Conservation (phyloP, 2,329 filamentous ascomycete genomes). For the Ramularia endophylla region DNA sequence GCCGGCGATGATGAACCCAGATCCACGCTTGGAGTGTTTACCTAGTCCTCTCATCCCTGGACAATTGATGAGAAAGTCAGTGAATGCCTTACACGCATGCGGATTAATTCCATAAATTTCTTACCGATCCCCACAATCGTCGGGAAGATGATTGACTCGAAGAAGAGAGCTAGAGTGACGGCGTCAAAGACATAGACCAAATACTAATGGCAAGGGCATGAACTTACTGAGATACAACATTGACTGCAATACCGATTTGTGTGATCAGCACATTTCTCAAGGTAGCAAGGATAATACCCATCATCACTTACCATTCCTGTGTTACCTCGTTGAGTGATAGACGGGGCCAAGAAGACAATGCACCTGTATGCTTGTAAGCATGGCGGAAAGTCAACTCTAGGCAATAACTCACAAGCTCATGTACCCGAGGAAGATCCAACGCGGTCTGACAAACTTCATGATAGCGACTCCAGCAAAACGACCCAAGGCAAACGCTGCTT, state of each 20-base stretch:
- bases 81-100: too few species aligned
- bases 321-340: constrained; percentile 48
- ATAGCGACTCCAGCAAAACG: constrained; percentile 62
- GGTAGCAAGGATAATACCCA: too few species aligned
- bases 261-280: too few species aligned
- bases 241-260: constrained; percentile 26
- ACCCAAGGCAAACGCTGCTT: constrained; percentile 66
- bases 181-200: background rate
- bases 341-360: constrained; percentile 53
- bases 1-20: constrained; percentile 65
- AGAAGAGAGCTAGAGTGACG: constrained; percentile 54
- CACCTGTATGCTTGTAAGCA: constrained; percentile 10
- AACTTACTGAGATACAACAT: constrained; percentile 50
- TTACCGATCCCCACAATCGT: constrained; percentile 73
- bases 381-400: background rate
- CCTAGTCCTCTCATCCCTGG: constrained; percentile 72
- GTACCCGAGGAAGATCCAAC: constrained; percentile 66
- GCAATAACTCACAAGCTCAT: constrained; percentile 39
- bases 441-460: constrained; percentile 61
- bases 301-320: constrained; percentile 36
- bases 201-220: background rate
- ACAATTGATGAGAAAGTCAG: too few species aligned
- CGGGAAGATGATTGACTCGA: constrained; percentile 76
- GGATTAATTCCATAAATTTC: too few species aligned
- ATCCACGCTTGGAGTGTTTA: constrained; percentile 69